Base-by-base conservation (phyloP, 2,329 filamentous ascomycete genomes). In the Arthrobotrys musiformis region DNA sequence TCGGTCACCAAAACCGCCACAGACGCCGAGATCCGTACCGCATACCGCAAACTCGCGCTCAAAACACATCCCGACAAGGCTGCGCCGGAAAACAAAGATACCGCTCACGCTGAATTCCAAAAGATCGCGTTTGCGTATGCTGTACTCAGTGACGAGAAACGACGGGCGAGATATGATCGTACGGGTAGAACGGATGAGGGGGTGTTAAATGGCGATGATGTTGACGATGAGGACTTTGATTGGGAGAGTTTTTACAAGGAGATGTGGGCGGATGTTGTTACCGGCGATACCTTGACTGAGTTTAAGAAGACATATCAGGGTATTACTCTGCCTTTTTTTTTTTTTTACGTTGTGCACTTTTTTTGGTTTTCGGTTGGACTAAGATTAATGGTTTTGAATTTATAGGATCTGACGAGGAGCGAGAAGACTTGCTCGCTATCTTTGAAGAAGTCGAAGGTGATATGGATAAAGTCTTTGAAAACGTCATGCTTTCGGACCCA, bases 81-180 rank as follows among this genome's bases (percentile, higher is more conserved):
- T 2, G 80, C 89, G 15, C 86, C 88, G 0, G 87, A 89, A 22
- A 85, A 90, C 63, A 93, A 93, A 82, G 87, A 90, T 26, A 85
- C 87, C 46, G 94, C 95, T 1, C 91, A 97, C 81, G 86, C 87
- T 77, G 91, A 88, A 66, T 99, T 99, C 83, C 95, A 99, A 84
- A 87, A 91, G 80, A 90, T 99, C 80, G 94, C 94, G 24, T 94
- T 97, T 81, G 94, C 95, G 63, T 97, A 98, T 82, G 94, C 93
- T 35, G 89, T 99, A 60, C 91, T 99, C 37, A 97, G 93, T 33
- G 93, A 97, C 80, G 87, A 91, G 22, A 86, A 87, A 19, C 90
- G 95, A 64, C 92, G 95, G 80, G 90, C 90, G 80, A 92, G 93
- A 74, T 99, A 97, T 85, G 94, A 99, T 82, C 87, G 88, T 64